Conservation (phyloP, 2,329 filamentous ascomycete species). For the Myriosclerotinia curreyana region DNA sequence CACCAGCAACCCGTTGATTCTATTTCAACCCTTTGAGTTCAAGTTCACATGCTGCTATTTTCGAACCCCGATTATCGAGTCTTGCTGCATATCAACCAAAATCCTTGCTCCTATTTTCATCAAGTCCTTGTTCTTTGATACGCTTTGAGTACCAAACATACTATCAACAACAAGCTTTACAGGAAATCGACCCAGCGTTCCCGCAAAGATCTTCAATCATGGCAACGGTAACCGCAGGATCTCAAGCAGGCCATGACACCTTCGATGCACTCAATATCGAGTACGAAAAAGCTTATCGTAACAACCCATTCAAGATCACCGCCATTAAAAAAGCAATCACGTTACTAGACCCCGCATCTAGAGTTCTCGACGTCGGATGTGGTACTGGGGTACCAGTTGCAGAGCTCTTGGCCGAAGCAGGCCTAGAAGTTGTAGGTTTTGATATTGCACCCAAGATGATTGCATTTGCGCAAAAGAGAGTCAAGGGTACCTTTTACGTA, state of each 20-base stretch:
- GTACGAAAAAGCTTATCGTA: conserved; percentile 20
- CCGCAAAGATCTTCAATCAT: not conserved
- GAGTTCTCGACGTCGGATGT: conserved; percentile 39
- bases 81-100: no score
- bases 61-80: not conserved
- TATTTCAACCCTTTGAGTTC: not conserved
- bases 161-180: no score
- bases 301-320: conserved; percentile 15
- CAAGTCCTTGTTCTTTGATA: not conserved
- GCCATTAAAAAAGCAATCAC: conserved; percentile 8
- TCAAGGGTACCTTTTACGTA: conserved; percentile 25
- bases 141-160: not conserved
- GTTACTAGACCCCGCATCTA: not conserved
- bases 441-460: conserved; percentile 41
- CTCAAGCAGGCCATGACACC: conserved; percentile 31
- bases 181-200: not conserved
- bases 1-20: not conserved
- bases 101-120: not conserved
- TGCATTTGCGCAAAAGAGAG: conserved; percentile 20
- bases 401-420: conserved; percentile 32
- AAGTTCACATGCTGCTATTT: not conserved
- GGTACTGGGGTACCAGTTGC: conserved; percentile 39
- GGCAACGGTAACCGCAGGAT: conserved; percentile 23
- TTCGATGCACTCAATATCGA: conserved; percentile 21
- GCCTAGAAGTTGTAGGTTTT: conserved; percentile 25